A percentile compares a stretch with the other conserved stretches of the same genome.
Conservation (phyloP, 192 early-diverging fungal species). For the Diversispora epigaea region DNA sequence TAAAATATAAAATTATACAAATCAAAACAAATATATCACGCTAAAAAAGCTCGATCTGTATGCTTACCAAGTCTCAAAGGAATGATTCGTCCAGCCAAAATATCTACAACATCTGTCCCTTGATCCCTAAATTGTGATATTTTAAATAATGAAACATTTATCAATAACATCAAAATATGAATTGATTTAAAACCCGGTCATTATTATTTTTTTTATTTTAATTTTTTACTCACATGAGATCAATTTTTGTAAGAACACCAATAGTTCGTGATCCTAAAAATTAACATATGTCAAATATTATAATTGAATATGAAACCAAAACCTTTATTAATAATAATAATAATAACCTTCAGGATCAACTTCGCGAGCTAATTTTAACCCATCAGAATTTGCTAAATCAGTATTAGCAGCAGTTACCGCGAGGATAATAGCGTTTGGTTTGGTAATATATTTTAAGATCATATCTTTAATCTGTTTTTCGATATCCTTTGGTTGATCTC, state of each 20-base stretch:
- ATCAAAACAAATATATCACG: neutral
- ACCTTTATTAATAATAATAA: neutral
- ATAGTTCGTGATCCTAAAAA: conserved; percentile 80
- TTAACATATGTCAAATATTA: neutral
- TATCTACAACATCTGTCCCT: conserved; percentile 99
- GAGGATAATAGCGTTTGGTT: conserved; percentile 97
- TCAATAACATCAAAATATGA: neutral
- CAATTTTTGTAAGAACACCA: conserved; percentile 99
- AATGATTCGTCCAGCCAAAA: conserved; percentile 95
- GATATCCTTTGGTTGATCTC: conserved; percentile 99
- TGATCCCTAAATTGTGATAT: conserved; percentile 59
- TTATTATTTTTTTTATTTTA: neutral
- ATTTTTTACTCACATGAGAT: conserved; percentile 77
- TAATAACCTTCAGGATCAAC: conserved; percentile 91
- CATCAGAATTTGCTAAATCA: conserved; percentile 99
- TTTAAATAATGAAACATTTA: neutral
- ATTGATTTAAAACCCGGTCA: neutral
- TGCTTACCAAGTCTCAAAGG: conserved; percentile 83
- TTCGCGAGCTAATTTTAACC: conserved; percentile 96
- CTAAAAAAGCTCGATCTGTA: neutral
- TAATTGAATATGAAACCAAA: neutral
- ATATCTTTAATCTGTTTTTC: conserved; percentile 98
- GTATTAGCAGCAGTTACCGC: conserved; percentile 98
- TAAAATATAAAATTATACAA: no score
- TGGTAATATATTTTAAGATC: conserved; percentile 96